Evolutionary conservation across 257 asterid species (phyloP).

Genomic region (Ehretia macrophylla): DNA sequence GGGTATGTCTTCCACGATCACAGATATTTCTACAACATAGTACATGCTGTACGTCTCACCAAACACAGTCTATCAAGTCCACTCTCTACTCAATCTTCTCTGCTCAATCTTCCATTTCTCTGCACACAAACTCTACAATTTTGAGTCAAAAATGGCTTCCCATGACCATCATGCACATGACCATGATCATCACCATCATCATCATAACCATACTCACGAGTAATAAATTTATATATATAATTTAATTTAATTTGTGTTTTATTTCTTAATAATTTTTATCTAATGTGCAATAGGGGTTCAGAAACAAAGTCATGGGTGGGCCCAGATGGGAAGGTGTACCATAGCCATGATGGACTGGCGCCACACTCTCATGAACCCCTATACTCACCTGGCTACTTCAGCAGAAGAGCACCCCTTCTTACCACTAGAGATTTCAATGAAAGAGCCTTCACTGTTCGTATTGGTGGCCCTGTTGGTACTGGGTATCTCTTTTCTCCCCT

Average conservation of each 20-base stretch:
- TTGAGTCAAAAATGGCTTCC: conserved; percentile 43
- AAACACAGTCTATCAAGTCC: too few relatives aligned
- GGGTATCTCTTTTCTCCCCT: conserved; percentile 43
- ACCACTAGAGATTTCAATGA: conserved; percentile 61
- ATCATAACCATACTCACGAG: conserved; percentile 39
- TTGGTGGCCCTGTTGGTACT: conserved; percentile 99
- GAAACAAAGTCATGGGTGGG: conserved; percentile 52
- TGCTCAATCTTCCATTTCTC: not conserved
- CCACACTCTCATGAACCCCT: conserved; percentile 91
- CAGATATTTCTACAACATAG: not conserved
- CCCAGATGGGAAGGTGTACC: conserved; percentile 77
- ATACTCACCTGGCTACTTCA: conserved; percentile 86
- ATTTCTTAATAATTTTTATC: not conserved
- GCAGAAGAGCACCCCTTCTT: conserved; percentile 86
- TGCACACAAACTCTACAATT: not conserved
- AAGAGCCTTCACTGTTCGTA: conserved; percentile 92
- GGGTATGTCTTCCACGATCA: not conserved
- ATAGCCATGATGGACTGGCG: conserved; percentile 96
- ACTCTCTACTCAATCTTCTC: not conserved
- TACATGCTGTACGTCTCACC: too few relatives aligned
- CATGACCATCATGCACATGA: conserved; percentile 27
- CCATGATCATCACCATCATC: conserved; percentile 20
- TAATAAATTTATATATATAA: conserved; percentile 11
- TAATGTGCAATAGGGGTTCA: conserved; percentile 45
- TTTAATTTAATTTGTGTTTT: not conserved